A percentile compares a stretch with the other conserved stretches of the same genome.
Conservation (phyloP, 2,329 filamentous ascomycete genomes). For the Pseudogymnoascus sp. region DNA sequence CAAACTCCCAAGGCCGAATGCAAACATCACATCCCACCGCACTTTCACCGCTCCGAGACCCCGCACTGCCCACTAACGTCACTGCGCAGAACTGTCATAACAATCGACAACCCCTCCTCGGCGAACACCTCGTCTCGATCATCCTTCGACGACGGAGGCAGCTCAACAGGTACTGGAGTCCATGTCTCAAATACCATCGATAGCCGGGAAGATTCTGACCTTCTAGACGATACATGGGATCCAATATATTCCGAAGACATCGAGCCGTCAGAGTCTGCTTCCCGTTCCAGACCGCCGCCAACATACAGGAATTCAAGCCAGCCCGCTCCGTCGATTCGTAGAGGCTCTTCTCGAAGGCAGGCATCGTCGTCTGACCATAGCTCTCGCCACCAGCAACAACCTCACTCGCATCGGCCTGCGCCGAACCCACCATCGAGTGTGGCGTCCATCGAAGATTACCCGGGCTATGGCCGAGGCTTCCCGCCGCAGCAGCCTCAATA, state of each 20-base stretch:
- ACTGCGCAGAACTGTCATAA: constrained; percentile 20
- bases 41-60: constrained; percentile 9
- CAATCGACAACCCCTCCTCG: constrained; percentile 18
- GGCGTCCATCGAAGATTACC: constrained; percentile 59
- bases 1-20: background rate
- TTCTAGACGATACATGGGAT: constrained; percentile 28
- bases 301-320: constrained; percentile 23
- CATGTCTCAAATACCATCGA: constrained; percentile 27
- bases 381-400: constrained; percentile 30
- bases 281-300: constrained; percentile 26
- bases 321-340: constrained; percentile 32
- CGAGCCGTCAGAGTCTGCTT: constrained; percentile 54
- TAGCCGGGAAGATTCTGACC: constrained; percentile 34
- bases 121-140: constrained; percentile 22
- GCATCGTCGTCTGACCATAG: constrained; percentile 27
- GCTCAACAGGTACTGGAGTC: constrained; percentile 26
- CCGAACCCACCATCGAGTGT: constrained; percentile 53
- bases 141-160: constrained; percentile 26
- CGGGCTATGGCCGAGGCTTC: constrained; percentile 36
- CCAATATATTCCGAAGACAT: constrained; percentile 41
- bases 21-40: background rate
- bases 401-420: constrained; percentile 35
- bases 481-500: constrained; percentile 26
- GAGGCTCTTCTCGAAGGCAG: constrained; percentile 31
- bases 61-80: constrained; percentile 11